Percentiles rank a stretch among this genome's conserved stretches.
These are phyloP conservation scores for Syzygium aromaticum DNA, from an alignment of 345 rosid genomes.

Conservation along the genomic window DNA sequence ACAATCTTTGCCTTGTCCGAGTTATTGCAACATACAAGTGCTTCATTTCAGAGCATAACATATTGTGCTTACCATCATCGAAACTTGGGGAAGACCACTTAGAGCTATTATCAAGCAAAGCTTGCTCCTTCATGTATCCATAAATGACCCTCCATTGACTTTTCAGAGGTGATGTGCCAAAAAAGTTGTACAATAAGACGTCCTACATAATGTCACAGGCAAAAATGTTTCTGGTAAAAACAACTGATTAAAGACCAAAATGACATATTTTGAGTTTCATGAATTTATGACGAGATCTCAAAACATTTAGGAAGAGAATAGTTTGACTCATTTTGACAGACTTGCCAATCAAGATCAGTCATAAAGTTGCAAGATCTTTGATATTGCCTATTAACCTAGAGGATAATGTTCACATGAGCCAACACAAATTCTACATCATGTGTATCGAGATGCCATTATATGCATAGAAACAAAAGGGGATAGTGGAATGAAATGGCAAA, in stretches of 20 bases:
- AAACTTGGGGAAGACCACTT: conserved; percentile 14
- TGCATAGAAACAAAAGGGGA: background rate
- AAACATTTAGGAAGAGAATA: background rate
- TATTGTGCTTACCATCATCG: conserved; percentile 20
- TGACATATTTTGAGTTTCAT: no score
- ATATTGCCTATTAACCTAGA: no score
- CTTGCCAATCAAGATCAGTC: no score
- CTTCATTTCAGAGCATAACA: conserved; percentile 36
- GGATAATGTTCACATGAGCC: no score
- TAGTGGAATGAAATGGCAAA: background rate
- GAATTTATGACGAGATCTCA: background rate
- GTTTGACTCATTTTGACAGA: background rate
- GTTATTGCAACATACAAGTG: conserved; percentile 31
- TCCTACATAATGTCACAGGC: conserved; percentile 16
- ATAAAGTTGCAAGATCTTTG: no score
- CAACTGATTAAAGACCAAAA: no score
- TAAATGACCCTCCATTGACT: conserved; percentile 44
- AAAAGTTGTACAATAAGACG: conserved; percentile 42
- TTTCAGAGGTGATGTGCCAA: conserved; percentile 32
- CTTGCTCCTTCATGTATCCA: conserved; percentile 13
- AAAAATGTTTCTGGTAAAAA: background rate
- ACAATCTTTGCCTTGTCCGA: conserved; percentile 43
- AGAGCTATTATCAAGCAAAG: background rate
- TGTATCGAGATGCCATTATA: no score
- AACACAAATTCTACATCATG: no score